Conservation (phyloP, 345 rosid species). For the Adansonia digitata region DNA sequence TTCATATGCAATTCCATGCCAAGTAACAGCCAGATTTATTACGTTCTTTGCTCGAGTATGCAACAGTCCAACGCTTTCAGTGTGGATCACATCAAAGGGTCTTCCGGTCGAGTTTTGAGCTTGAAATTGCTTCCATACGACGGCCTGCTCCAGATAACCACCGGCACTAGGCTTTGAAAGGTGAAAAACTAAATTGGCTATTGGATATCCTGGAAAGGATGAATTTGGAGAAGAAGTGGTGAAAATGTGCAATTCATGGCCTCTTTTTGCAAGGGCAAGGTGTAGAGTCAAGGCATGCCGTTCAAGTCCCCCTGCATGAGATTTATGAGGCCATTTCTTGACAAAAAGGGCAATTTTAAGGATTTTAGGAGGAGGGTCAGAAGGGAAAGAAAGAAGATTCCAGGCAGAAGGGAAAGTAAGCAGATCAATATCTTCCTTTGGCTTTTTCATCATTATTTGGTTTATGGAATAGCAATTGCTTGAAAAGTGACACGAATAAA, state of each 20-base stretch:
- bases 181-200: conserved; percentile 55
- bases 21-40: conserved; percentile 59
- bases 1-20: conserved; percentile 96
- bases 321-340: conserved; percentile 83
- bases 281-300: conserved; percentile 82
- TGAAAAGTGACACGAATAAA: conserved; percentile 46
- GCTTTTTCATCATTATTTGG: conserved; percentile 22
- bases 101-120: conserved; percentile 57
- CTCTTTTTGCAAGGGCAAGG: conserved; percentile 72
- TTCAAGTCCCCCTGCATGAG: conserved; percentile 88
- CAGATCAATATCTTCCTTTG: conserved; percentile 47
- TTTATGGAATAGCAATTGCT: conserved; percentile 31
- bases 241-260: conserved; percentile 89
- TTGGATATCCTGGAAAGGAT: conserved; percentile 45
- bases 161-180: conserved; percentile 67
- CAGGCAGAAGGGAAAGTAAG: conserved; percentile 60
- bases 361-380: conserved; percentile 29
- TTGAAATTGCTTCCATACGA: conserved; percentile 64
- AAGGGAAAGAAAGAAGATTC: conserved; percentile 59
- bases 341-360: conserved; percentile 82
- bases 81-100: conserved; percentile 82
- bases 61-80: conserved; percentile 81
- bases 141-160: conserved; percentile 74
- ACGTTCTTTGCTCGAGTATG: conserved; percentile 71
- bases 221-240: conserved; percentile 48